These are phyloP conservation scores for Exophiala sp. DNA, from an alignment of 2,329 filamentous ascomycete genomes.

Conservation along the genomic window DNA sequence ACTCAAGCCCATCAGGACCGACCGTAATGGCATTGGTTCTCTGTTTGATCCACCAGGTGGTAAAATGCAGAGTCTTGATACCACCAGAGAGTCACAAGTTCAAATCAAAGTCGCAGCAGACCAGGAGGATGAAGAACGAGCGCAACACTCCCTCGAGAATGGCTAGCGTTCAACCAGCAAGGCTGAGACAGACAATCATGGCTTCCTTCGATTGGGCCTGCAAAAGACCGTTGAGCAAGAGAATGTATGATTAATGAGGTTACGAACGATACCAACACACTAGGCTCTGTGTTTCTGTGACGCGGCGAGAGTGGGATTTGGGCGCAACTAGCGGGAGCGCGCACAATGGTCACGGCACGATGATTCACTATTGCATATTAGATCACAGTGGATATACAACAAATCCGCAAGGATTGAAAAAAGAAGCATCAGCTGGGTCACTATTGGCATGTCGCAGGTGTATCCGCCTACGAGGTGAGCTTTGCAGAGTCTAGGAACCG, in stretches of 20 bases:
- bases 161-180: neutral
- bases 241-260: conserved; percentile 9
- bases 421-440: neutral
- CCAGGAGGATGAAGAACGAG: neutral
- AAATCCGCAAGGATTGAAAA: neutral
- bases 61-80: neutral
- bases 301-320: neutral
- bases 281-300: neutral
- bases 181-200: neutral
- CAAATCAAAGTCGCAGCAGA: neutral
- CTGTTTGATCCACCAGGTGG: conserved; percentile 4
- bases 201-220: neutral
- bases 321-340: no score
- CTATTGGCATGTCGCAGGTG: neutral
- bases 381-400: neutral
- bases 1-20: conserved; percentile 12
- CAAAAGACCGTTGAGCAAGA: neutral
- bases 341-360: neutral
- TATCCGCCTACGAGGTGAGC: neutral
- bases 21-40: conserved; percentile 10
- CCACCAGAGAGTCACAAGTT: neutral
- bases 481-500: neutral
- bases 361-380: neutral
- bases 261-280: conserved; percentile 4
- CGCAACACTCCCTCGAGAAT: neutral